phyloP scores from a whole-genome alignment of 768 basidiomycete species.

The Russula vinacea region DNA sequence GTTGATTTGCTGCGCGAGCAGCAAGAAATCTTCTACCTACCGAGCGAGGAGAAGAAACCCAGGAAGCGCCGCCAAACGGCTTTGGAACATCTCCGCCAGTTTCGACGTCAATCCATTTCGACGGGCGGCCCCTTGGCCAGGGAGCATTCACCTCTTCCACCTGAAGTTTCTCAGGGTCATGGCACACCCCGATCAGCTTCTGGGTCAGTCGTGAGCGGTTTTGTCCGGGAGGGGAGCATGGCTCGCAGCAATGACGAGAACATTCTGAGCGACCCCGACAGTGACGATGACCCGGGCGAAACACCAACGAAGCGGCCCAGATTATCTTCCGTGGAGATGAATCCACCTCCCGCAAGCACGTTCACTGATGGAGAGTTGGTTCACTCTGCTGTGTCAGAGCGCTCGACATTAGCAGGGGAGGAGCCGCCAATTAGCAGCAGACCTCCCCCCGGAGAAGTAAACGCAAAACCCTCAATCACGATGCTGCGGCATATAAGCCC shows the following conservation, averaged over 20 bases:
- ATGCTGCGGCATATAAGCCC: conserved; percentile 29
- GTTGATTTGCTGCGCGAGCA: conserved; percentile 61
- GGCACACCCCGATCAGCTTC: conserved; percentile 12
- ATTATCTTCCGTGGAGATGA: conserved; percentile 1
- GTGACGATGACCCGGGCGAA: background rate
- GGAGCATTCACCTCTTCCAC: conserved; percentile 19
- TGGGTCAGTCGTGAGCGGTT: conserved; percentile 16
- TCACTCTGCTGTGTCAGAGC: conserved; percentile 3
- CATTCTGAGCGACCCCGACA: conserved; percentile 16
- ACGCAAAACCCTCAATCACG: conserved; percentile 25
- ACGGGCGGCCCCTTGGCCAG: conserved; percentile 4
- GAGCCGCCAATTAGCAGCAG: conserved; percentile 3
- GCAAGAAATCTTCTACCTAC: conserved; percentile 62
- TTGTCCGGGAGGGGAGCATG: conserved; percentile 1
- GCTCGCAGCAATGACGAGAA: background rate
- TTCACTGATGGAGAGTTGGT: background rate
- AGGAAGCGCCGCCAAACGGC: conserved; percentile 26
- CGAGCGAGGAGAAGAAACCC: conserved; percentile 45
- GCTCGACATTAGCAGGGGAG: background rate
- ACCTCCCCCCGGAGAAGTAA: conserved; percentile 23
- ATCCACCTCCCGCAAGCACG: background rate
- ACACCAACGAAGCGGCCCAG: conserved; percentile 20
- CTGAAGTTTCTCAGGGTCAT: conserved; percentile 12
- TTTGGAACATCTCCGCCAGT: conserved; percentile 19
- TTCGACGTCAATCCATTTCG: conserved; percentile 26